A percentile compares a stretch with the other conserved stretches of the same genome.
phyloP scores from a whole-genome alignment of 495 filamentous ascomycete genomes.

The Penicillium chermesinum region DNA sequence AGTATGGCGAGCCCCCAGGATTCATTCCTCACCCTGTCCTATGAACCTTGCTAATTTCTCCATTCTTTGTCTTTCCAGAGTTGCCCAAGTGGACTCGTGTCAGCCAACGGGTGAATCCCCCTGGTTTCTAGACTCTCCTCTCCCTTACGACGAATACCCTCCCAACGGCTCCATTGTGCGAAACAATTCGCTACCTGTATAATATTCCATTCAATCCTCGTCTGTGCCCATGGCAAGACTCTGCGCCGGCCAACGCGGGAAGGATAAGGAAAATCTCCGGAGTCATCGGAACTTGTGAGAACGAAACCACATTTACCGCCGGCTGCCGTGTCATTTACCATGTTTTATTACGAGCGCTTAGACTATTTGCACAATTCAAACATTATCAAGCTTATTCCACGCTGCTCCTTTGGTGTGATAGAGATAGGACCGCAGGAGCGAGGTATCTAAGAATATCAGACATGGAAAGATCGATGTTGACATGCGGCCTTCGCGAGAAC shows the following conservation, averaged over 20 bases:
- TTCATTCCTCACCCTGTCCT: neutral
- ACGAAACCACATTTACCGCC: conserved; percentile 13
- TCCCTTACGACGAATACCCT: conserved; percentile 3
- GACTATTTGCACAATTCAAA: conserved; percentile 18
- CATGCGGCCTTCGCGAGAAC: too few species aligned
- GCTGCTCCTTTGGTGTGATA: neutral
- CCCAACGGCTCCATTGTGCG: conserved; percentile 8
- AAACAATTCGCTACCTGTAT: conserved; percentile 25
- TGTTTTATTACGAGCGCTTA: conserved; percentile 28
- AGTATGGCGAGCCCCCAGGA: conserved; percentile 58
- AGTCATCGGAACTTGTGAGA: conserved; percentile 38
- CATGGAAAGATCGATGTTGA: neutral
- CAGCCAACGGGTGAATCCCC: conserved; percentile 86
- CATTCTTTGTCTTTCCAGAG: conserved; percentile 47
- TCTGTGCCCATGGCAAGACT: neutral
- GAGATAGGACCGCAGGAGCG: neutral
- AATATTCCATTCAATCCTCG: conserved; percentile 23
- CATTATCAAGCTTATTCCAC: neutral
- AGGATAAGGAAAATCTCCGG: conserved; percentile 29
- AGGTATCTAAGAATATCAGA: conserved; percentile 2
- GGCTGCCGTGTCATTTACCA: conserved; percentile 19
- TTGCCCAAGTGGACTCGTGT: conserved; percentile 95
- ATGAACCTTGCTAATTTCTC: conserved; percentile 2
- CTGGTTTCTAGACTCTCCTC: conserved; percentile 62
- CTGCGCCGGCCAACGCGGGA: conserved; percentile 12